Conservation (phyloP, 352 stramenopile genomes). For the Globisporangium acanthophoron region DNA sequence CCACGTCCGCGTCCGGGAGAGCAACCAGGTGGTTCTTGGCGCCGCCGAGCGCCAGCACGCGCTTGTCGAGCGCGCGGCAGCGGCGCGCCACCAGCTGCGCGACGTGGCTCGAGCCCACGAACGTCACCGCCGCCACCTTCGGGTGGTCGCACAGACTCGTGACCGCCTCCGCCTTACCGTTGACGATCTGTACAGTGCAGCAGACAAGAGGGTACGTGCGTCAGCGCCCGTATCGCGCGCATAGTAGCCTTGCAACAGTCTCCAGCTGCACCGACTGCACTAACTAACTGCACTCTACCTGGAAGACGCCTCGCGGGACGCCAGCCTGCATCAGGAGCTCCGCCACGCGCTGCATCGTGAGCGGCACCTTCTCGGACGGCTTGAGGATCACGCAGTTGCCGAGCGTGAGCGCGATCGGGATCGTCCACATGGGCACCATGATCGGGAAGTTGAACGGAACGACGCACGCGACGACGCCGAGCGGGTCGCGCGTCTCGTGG, state of each 20-base stretch:
- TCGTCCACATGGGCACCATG: constrained; percentile 98
- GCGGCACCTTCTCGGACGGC: constrained; percentile 94
- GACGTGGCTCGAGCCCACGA: constrained; percentile 93
- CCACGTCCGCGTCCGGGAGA: constrained; percentile 91
- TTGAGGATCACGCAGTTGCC: constrained; percentile 98
- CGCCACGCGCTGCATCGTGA: constrained; percentile 90
- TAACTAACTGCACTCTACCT: constrained; percentile 23
- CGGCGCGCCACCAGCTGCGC: constrained; percentile 91
- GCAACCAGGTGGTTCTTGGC: constrained; percentile 98
- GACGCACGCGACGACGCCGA: constrained; percentile 91
- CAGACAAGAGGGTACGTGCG: no score
- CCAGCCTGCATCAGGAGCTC: constrained; percentile 89
- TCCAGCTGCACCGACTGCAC: neutral
- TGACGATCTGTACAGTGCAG: constrained; percentile 73
- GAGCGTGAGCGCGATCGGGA: constrained; percentile 95
- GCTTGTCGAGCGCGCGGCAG: constrained; percentile 90
- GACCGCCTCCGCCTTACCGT: constrained; percentile 89
- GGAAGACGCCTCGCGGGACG: constrained; percentile 93
- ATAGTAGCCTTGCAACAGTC: no score
- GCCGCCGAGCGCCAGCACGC: constrained; percentile 92
- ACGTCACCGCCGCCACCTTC: constrained; percentile 88
- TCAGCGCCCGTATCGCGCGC: no score
- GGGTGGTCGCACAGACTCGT: constrained; percentile 91
- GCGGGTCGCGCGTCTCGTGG: constrained; percentile 87
- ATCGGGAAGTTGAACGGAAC: constrained; percentile 98